Evolutionary conservation across 805 yeast genomes (phyloP).

Genomic region (Kuraishia piskuri): DNA sequence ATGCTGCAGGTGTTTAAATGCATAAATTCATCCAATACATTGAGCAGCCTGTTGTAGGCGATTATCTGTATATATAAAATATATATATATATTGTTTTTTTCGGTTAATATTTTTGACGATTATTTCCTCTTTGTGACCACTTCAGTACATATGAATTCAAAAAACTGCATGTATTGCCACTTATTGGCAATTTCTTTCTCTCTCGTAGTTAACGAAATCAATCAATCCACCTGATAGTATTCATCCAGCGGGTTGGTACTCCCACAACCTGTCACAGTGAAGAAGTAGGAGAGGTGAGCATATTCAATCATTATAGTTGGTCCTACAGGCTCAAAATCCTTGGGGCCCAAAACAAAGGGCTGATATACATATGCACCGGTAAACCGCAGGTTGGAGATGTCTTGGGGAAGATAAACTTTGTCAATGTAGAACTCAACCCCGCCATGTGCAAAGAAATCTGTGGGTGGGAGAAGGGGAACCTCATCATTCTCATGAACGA

Average conservation of each 20-base stretch:
- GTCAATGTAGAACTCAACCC: conserved; percentile 39
- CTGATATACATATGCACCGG: background rate
- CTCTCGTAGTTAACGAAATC: too few species aligned
- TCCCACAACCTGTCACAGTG: background rate
- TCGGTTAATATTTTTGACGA: too few species aligned
- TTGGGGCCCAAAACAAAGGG: background rate
- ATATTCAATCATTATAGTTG: background rate
- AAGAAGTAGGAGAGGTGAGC: background rate
- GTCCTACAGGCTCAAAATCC: background rate
- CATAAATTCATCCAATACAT: too few species aligned
- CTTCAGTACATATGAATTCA: too few species aligned
- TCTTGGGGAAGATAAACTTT: conserved; percentile 29
- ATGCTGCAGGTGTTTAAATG: background rate
- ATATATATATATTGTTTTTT: too few species aligned
- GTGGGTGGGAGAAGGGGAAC: conserved; percentile 56
- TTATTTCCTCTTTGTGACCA: too few species aligned
- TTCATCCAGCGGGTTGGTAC: background rate
- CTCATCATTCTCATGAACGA: conserved; percentile 47
- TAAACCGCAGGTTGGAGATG: background rate
- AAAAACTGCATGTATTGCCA: too few species aligned
- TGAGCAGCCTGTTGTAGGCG: background rate
- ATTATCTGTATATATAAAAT: too few species aligned
- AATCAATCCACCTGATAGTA: background rate
- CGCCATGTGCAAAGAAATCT: conserved; percentile 32
- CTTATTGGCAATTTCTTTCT: too few species aligned